Base-by-base conservation (phyloP, 2,329 filamentous ascomycete species). In the Nannizzia gypsea region DNA sequence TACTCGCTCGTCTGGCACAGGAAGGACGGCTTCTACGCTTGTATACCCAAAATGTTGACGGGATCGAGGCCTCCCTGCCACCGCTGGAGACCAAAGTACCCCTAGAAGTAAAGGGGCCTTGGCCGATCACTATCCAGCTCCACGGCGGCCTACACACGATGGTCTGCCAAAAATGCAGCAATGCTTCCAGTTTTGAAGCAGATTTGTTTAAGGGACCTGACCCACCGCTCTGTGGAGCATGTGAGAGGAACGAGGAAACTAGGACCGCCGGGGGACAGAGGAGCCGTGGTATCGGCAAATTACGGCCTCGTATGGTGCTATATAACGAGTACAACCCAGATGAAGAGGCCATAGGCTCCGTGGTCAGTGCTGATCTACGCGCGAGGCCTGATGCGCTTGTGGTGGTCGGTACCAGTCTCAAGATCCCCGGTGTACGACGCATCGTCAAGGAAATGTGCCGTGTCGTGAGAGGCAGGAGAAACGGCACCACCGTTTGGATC, bases 301-400 rank as follows among this genome's bases (percentile, higher is more conserved):
- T 99, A 63, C 84, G 93, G 22, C 93, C 93, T 22, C 84, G 93
- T 60, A 96, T 99, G 77, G 92, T 97, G 3, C 81, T 99, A 8
- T 99, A 99, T 77, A 96, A 97, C 71, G 93, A 99, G 72, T 87
- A 89, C 71, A 96, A 97, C 70, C 93, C 93, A 0, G 93, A 99
- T 65, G 90, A 93, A 66, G 92, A 96, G 66, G 92, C 93, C 13
- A 99, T 99, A 71, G 91, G 92, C 48, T 89, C 89, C 22, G 91
- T 96, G 44, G 90, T 91, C 57, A 85, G 84, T 64, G 86, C 91
- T 3, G 93, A 99, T 71, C 77, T 97, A 61, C 87, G 90, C 62
- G 83, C 86, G 46, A 82, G 90, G 40, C 92, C 93, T 0, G 93
- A 97, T 71, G 91, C 91, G 17, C 82, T 99, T 26, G 85, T 99